Conservation (phyloP, 1,139 yeast genomes). For the Pichia sp. region DNA sequence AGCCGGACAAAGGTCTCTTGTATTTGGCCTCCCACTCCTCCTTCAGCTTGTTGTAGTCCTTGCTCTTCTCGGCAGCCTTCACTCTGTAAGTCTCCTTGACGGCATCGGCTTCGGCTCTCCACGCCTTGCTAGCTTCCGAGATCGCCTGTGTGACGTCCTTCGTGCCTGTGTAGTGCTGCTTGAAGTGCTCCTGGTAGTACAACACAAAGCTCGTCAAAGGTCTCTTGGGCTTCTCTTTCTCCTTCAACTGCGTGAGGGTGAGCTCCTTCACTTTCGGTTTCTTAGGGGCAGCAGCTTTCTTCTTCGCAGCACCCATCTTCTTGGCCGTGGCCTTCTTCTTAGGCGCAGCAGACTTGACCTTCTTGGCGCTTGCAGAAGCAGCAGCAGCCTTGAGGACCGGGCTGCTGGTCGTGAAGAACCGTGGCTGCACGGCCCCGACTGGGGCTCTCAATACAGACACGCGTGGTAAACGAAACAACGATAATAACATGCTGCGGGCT, state of each 20-base stretch:
- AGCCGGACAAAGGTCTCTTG: constrained; percentile 22
- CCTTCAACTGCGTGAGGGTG: constrained; percentile 15
- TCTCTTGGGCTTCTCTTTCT: constrained; percentile 24
- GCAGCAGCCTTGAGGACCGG: constrained; percentile 9
- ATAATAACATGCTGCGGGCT: not conserved
- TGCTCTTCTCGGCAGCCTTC: constrained; percentile 7
- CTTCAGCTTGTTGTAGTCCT: constrained; percentile 14
- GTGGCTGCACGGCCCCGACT: not conserved
- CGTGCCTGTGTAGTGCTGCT: constrained; percentile 9
- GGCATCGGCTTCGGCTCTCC: constrained; percentile 19
- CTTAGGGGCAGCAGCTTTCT: constrained; percentile 2
- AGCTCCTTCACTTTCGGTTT: constrained; percentile 8
- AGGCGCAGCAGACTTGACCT: constrained; percentile 5
- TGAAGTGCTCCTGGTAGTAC: constrained; percentile 21
- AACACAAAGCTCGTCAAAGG: constrained; percentile 21
- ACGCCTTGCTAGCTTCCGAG: constrained; percentile 18
- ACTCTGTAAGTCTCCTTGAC: constrained; percentile 17
- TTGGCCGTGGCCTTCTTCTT: constrained; percentile 6
- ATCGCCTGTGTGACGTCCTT: constrained; percentile 14
- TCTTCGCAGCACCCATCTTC: constrained; percentile 6
- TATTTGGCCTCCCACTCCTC: constrained; percentile 26
- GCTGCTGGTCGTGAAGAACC: not conserved
- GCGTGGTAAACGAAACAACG: constrained; percentile 1
- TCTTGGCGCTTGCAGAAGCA: not conserved
- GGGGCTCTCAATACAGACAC: not conserved